These are phyloP conservation scores for Neurospora sp. DNA, from an alignment of 495 filamentous ascomycete species.

Conservation along the genomic window DNA sequence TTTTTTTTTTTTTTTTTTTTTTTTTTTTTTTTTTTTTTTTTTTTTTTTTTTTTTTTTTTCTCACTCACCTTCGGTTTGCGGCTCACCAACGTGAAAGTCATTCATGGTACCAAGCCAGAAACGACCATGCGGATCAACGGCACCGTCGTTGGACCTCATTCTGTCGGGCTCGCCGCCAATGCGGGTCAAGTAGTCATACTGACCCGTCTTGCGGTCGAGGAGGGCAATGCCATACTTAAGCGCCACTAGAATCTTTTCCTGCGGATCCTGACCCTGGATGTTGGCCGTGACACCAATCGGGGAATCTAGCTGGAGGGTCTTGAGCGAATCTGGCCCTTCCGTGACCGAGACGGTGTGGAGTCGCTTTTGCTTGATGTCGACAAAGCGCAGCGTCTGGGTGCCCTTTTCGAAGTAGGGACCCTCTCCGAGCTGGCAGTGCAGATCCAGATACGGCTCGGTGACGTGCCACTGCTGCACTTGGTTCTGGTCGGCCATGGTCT, in stretches of 20 bases:
- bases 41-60: conserved; percentile 8
- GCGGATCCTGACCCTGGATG: conserved; percentile 56
- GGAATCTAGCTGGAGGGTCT: conserved; percentile 54
- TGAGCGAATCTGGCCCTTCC: conserved; percentile 53
- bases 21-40: too few relatives aligned
- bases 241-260: conserved; percentile 60
- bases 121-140: conserved; percentile 67
- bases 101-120: conserved; percentile 92
- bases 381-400: conserved; percentile 68
- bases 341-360: conserved; percentile 65
- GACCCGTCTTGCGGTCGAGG: conserved; percentile 56
- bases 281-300: conserved; percentile 75
- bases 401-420: conserved; percentile 67
- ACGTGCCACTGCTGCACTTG: conserved; percentile 34
- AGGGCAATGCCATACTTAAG: conserved; percentile 75
- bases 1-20: too few relatives aligned
- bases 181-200: conserved; percentile 36
- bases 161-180: conserved; percentile 38
- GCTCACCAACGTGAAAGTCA: conserved; percentile 48
- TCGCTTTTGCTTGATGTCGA: conserved; percentile 76
- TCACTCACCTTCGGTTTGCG: conserved; percentile 44
- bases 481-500: conserved; percentile 15
- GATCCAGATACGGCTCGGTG: conserved; percentile 62
- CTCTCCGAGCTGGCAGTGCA: conserved; percentile 68
- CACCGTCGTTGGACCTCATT: conserved; percentile 69